These are phyloP conservation scores for Naganishia vaughanmartiniae DNA, from an alignment of 768 basidiomycete species.

Conservation along the genomic window DNA sequence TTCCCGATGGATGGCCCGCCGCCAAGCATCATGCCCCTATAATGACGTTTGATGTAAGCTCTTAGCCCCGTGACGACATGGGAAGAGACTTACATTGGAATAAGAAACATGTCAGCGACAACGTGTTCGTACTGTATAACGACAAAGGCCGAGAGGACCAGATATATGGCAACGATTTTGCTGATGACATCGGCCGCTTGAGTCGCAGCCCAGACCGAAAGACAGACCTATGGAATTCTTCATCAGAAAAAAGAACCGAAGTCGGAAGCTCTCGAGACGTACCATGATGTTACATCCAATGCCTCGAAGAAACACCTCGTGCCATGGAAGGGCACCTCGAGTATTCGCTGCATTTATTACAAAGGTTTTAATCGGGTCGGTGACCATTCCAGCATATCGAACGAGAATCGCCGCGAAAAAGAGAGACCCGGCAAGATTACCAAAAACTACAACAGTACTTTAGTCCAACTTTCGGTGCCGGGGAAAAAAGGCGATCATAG, in stretches of 20 bases:
- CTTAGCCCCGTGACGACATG: not conserved
- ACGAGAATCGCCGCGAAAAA: constrained; percentile 29
- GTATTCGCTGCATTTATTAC: constrained; percentile 16
- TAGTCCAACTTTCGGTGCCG: not conserved
- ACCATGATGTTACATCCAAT: constrained; percentile 31
- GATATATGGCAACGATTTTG: constrained; percentile 25
- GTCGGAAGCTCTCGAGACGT: not conserved
- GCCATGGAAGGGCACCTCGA: constrained; percentile 22
- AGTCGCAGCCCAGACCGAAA: constrained; percentile 22
- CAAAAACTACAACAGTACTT: constrained; percentile 17
- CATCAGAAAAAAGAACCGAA: not conserved
- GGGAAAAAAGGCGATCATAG: too few relatives aligned
- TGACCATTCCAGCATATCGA: constrained; percentile 26
- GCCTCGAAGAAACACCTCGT: constrained; percentile 27
- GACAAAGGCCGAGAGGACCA: constrained; percentile 28
- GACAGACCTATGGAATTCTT: constrained; percentile 1
- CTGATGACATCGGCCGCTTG: constrained; percentile 19
- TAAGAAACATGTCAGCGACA: constrained; percentile 30
- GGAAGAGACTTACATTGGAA: constrained; percentile 15
- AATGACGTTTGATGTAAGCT: not conserved
- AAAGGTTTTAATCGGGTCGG: constrained; percentile 18
- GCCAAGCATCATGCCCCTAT: constrained; percentile 27
- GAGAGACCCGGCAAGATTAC: constrained; percentile 27
- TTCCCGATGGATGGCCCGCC: constrained; percentile 1
- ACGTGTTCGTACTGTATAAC: constrained; percentile 29